These are phyloP conservation scores for Oryza officinalis DNA, from an alignment of 176 grass and related monocot genomes.

Conservation along the genomic window DNA sequence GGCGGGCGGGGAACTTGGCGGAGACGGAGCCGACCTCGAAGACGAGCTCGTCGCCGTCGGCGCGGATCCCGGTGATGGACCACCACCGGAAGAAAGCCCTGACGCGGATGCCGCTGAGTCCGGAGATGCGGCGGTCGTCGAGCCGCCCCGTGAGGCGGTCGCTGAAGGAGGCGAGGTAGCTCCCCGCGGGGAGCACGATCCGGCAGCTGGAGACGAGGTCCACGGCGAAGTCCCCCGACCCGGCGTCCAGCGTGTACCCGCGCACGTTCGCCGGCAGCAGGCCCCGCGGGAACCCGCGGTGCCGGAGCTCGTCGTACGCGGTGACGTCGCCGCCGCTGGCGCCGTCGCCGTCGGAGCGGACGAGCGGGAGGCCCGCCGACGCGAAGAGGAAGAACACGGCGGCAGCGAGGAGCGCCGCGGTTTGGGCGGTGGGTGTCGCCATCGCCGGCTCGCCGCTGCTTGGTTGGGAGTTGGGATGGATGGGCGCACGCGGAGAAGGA, in stretches of 20 bases:
- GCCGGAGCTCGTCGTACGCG: conserved; percentile 57
- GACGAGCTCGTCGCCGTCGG: conserved; percentile 57
- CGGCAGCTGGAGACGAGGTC: conserved; percentile 48
- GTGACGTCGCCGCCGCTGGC: not conserved
- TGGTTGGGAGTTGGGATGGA: not conserved
- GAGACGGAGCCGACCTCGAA: conserved; percentile 59
- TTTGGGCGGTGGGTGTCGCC: conserved; percentile 2
- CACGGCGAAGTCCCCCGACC: conserved; percentile 51
- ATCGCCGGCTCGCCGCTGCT: not conserved
- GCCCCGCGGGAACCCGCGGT: conserved; percentile 50
- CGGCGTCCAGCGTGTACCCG: conserved; percentile 47
- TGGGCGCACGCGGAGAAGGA: not conserved
- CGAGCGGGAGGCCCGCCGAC: conserved; percentile 2
- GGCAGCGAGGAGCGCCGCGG: conserved; percentile 22
- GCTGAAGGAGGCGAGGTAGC: conserved; percentile 57
- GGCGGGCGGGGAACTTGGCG: conserved; percentile 52
- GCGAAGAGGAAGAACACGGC: not conserved
- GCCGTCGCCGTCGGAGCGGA: conserved; percentile 26
- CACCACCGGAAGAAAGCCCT: conserved; percentile 65
- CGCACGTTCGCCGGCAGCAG: conserved; percentile 56
- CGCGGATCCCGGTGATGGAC: conserved; percentile 62
- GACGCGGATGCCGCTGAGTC: conserved; percentile 60
- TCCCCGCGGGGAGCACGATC: conserved; percentile 54
- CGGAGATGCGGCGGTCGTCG: conserved; percentile 46
- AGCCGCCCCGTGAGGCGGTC: conserved; percentile 48